phyloP scores from a whole-genome alignment of 2,329 filamentous ascomycete species.

The Penicillium sp. region DNA sequence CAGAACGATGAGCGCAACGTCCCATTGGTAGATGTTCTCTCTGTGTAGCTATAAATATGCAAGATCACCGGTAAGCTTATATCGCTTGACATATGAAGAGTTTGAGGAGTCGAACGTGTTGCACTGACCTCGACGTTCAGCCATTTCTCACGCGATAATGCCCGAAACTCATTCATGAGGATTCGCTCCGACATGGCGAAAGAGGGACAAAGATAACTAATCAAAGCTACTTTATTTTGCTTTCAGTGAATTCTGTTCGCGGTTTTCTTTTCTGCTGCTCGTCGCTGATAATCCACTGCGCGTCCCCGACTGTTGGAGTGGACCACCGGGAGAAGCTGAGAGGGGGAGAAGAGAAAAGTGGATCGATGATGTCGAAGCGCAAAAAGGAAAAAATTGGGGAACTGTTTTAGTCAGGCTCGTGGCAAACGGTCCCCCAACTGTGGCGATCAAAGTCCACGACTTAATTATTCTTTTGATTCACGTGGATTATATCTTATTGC shows the following conservation, averaged over 20 bases:
- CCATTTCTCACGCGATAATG: slow-evolving; percentile 87
- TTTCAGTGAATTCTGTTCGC: not conserved
- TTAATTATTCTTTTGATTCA: not conserved
- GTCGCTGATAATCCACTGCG: not conserved
- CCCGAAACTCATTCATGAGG: slow-evolving; percentile 84
- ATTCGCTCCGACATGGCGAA: slow-evolving; percentile 69
- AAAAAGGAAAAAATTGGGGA: not conserved
- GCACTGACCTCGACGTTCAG: slow-evolving; percentile 76
- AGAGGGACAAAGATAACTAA: not conserved
- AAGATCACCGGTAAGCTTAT: not conserved
- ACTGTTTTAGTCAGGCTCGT: not conserved
- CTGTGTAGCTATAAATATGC: slow-evolving; percentile 63
- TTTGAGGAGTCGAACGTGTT: not conserved
- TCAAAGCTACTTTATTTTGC: not conserved
- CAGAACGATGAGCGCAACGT: slow-evolving; percentile 83
- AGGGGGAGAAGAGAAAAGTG: not conserved
- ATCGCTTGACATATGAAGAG: not conserved
- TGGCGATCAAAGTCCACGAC: not conserved
- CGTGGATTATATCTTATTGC: not conserved
- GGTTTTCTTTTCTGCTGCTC: not conserved
- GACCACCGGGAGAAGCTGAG: not conserved
- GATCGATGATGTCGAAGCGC: slow-evolving; percentile 2
- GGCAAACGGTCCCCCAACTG: not conserved
- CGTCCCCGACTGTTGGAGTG: not conserved
- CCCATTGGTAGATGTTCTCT: slow-evolving; percentile 85